phyloP scores from a whole-genome alignment of 495 filamentous ascomycete species.

The Aspergillus sclerotioniger region DNA sequence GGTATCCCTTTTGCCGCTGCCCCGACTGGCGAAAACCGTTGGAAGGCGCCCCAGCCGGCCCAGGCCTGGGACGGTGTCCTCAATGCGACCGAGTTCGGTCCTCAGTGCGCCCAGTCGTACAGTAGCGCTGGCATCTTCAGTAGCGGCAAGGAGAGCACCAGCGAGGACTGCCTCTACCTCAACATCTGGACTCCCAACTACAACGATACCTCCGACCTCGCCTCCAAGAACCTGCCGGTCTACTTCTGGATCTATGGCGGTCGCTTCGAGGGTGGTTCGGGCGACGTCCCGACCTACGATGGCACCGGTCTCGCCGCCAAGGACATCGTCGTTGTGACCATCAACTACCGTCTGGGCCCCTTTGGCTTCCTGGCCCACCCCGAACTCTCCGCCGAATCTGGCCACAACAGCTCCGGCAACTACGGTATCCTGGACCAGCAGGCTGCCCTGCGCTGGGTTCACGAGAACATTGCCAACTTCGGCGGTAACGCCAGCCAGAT shows the following conservation, averaged over 20 bases:
- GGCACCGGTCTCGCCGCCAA: conserved; percentile 20
- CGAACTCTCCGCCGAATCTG: conserved; percentile 18
- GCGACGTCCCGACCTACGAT: conserved; percentile 17
- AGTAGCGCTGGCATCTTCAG: conserved; percentile 17
- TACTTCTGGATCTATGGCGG: conserved; percentile 33
- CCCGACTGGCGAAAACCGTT: conserved; percentile 12
- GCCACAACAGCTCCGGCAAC: conserved; percentile 33
- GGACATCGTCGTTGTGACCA: conserved; percentile 22
- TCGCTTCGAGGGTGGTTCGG: conserved; percentile 20
- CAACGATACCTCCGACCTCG: conserved; percentile 21
- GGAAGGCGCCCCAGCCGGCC: conserved; percentile 3
- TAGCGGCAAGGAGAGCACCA: conserved; percentile 14
- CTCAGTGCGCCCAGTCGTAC: conserved; percentile 17
- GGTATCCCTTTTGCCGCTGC: conserved; percentile 14
- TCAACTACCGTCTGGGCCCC: conserved; percentile 30
- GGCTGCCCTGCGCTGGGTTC: conserved; percentile 44
- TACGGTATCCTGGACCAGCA: conserved; percentile 41
- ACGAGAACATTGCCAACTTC: conserved; percentile 44
- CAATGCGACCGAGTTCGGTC: conserved; percentile 16
- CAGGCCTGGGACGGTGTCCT: conserved; percentile 7
- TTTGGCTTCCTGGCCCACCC: conserved; percentile 38
- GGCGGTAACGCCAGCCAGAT: conserved; percentile 43
- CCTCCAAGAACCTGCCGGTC: conserved; percentile 26
- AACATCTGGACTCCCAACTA: conserved; percentile 36
- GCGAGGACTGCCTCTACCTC: conserved; percentile 39